Conservation (phyloP, 768 basidiomycete species). For the Lyophyllum decastes region DNA sequence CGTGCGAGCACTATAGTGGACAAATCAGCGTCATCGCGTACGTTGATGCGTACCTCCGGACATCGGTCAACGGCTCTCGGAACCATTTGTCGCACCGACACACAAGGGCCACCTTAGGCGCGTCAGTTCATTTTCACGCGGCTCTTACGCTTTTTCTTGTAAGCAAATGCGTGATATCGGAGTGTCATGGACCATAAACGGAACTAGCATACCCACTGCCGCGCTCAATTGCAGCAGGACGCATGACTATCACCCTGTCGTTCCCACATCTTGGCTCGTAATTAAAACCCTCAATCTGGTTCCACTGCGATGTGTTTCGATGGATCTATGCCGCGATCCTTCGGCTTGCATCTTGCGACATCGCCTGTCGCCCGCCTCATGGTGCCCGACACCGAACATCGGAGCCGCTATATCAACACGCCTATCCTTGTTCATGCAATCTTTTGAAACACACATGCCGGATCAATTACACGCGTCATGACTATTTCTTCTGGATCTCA, state of each 20-base stretch:
- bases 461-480: background rate
- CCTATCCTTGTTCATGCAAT: background rate
- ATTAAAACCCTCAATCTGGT: background rate
- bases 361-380: no score
- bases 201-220: background rate
- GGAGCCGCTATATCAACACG: background rate
- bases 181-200: background rate
- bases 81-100: background rate
- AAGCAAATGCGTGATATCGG: background rate
- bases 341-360: background rate
- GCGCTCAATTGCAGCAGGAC: background rate
- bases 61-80: background rate
- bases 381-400: background rate
- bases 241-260: background rate
- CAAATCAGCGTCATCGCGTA: constrained; percentile 1
- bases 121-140: background rate
- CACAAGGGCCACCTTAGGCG: background rate
- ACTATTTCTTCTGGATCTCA: background rate
- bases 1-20: background rate
- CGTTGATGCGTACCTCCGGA: background rate
- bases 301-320: background rate
- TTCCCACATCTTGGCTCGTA: background rate
- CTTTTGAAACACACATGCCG: background rate
- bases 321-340: background rate
- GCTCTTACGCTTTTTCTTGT: background rate